Evolutionary conservation across 2,329 filamentous ascomycete species (phyloP), one percentile per base, ranked within the genome.

Genomic region (Apiospora hydei): DNA sequence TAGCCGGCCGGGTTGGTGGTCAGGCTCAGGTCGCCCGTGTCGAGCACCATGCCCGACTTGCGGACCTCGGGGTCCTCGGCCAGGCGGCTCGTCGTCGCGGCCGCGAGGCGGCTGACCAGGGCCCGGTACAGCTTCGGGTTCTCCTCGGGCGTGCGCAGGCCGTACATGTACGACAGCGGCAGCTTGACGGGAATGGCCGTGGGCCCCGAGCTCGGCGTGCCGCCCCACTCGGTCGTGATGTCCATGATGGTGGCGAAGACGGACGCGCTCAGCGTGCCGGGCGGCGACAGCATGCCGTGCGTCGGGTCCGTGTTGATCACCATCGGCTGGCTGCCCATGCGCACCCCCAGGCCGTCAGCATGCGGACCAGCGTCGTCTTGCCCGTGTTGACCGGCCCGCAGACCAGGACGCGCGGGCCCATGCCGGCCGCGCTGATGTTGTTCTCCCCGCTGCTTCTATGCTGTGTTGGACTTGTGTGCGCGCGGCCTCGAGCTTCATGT

Each of bases 161-260:
- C 96, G 81, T 94, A 97, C 82, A 95, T 94, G 80, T 98, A 97
- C 41, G 96, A 94, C 70, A 99, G 84, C 6, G 96, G 96, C 77
- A 98, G 87, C 85, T 98, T 98, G 70, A 98, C 94, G 0, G 96
- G 95, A 24, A 97, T 91, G 0, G 91, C 89, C 76, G 93, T 96
- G 0, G 96, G 95, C 0, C 96, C 96, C 75, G 93, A 97, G 77
- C 95, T 97, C 0, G 96, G 95, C 77, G 94, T 95, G 76, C 89
- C 94, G 13, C 96, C 96, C 91, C 95, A 98, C 78, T 96, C 93
- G 2, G 87, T 85, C 77, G 89, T 88, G 0, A 97, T 88, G 81
- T 98, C 96, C 84, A 98, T 89, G 77, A 97, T 89, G 0, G 93
- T 94, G 13, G 93, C 93, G 79, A 97, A 95, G 5, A 94, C 93